Conservation (phyloP, 352 stramenopile species). For the Globisporangium irregulare region DNA sequence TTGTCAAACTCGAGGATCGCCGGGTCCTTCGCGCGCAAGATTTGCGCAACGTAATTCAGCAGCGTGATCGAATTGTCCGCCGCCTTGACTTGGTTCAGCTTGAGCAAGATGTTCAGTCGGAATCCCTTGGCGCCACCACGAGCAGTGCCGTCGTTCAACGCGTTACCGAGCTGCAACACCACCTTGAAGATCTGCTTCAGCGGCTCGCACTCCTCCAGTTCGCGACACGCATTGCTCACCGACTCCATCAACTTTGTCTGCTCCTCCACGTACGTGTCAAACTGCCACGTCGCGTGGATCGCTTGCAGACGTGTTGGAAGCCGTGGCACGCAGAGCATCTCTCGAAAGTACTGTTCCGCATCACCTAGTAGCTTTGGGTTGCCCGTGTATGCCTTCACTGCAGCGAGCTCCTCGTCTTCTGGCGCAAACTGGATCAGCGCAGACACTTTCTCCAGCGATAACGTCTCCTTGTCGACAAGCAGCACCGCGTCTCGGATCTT, state of each 20-base stretch:
- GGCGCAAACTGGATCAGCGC: constrained; percentile 77
- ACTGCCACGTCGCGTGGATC: constrained; percentile 82
- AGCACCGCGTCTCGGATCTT: constrained; percentile 78
- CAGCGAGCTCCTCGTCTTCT: constrained; percentile 65
- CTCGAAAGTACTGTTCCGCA: constrained; percentile 77
- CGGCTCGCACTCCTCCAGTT: constrained; percentile 85
- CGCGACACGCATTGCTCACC: constrained; percentile 85
- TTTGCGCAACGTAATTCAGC: constrained; percentile 74
- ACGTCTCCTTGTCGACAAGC: constrained; percentile 69
- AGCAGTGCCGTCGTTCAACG: constrained; percentile 86
- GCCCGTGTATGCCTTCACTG: constrained; percentile 56
- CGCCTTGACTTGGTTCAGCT: constrained; percentile 87
- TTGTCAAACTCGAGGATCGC: constrained; percentile 74
- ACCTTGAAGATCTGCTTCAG: constrained; percentile 87
- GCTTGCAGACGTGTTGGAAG: constrained; percentile 67
- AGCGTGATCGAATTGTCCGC: constrained; percentile 81
- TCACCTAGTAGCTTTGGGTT: constrained; percentile 75
- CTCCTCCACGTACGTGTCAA: constrained; percentile 79
- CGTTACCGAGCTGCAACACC: constrained; percentile 86
- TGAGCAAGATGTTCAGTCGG: constrained; percentile 82
- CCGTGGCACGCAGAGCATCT: constrained; percentile 62
- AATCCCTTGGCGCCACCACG: constrained; percentile 88
- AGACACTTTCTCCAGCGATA: constrained; percentile 72
- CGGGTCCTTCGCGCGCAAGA: constrained; percentile 66
- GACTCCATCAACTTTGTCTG: constrained; percentile 74